phyloP scores from a whole-genome alignment of 2,329 filamentous ascomycete species.

The Phialocephala subalpina region DNA sequence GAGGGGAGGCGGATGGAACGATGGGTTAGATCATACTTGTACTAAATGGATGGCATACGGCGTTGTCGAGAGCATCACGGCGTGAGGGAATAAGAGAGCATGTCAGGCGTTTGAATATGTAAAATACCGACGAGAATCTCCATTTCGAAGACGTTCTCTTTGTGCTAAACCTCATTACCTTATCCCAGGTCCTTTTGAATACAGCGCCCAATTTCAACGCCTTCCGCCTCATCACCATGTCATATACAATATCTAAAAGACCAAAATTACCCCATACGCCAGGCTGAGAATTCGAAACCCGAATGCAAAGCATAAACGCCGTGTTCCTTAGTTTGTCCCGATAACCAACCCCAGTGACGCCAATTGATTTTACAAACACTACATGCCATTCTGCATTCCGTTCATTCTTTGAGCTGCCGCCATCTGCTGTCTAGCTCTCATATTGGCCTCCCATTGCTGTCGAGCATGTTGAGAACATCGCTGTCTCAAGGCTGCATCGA shows the following conservation, averaged over 20 bases:
- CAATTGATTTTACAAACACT: conserved; percentile 12
- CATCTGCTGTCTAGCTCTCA: conserved; percentile 32
- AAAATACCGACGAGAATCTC: background rate
- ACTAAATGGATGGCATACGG: background rate
- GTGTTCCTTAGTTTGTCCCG: background rate
- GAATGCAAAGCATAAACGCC: background rate
- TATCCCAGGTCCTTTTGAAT: background rate
- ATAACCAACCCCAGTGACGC: conserved; percentile 6
- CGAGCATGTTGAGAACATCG: conserved; percentile 28
- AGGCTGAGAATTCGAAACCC: background rate
- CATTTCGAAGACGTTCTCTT: background rate
- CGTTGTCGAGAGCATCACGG: background rate
- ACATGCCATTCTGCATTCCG: conserved; percentile 42
- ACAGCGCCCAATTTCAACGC: background rate
- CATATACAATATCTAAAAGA: background rate
- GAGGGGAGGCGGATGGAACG: conserved; percentile 22
- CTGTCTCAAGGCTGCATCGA: conserved; percentile 22
- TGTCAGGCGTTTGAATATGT: background rate
- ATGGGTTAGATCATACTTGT: conserved; percentile 11
- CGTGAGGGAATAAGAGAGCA: background rate
- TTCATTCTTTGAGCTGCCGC: conserved; percentile 39
- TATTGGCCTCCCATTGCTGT: conserved; percentile 12
- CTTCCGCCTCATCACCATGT: background rate
- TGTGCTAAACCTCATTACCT: background rate
- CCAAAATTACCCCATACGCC: conserved; percentile 6